These are phyloP conservation scores for Cajanus cajan DNA, from an alignment of 306 rosid genomes.

Conservation along the genomic window DNA sequence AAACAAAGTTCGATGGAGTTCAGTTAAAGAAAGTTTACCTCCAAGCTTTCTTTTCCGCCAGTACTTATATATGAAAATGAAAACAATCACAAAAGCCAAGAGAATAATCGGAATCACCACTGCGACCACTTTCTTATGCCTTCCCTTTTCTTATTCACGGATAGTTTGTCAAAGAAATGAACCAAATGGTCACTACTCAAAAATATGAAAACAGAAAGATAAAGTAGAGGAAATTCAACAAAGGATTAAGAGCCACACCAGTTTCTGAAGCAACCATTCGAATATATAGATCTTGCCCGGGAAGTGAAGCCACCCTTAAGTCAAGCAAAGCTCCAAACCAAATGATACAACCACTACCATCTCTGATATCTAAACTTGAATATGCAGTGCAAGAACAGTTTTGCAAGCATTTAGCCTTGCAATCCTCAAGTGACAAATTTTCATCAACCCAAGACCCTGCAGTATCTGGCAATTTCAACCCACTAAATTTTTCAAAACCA, in stretches of 20 bases:
- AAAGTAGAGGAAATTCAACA: background rate
- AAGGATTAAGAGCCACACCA: constrained; percentile 16
- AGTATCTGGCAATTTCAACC: constrained; percentile 40
- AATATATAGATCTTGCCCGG: constrained; percentile 34
- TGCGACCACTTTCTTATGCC: background rate
- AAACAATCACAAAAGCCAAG: background rate
- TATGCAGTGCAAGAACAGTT: constrained; percentile 51
- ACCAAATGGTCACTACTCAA: background rate
- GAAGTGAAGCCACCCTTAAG: constrained; percentile 3
- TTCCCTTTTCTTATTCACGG: background rate
- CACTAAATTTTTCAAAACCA: constrained; percentile 29
- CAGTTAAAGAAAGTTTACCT: background rate
- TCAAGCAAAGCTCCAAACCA: constrained; percentile 44
- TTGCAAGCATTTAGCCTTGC: constrained; percentile 32
- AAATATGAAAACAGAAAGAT: background rate
- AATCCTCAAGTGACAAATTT: constrained; percentile 21
- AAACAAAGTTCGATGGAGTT: background rate
- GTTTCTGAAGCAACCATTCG: constrained; percentile 16
- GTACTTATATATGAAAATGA: background rate
- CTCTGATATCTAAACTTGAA: constrained; percentile 29
- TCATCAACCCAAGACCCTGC: constrained; percentile 22
- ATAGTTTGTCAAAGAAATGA: background rate
- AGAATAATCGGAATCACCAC: constrained; percentile 9
- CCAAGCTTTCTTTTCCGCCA: constrained; percentile 15
- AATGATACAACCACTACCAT: constrained; percentile 36